Evolutionary conservation across 208 protist species (phyloP).

Genomic region (Kentomonas sorsogonicus): DNA sequence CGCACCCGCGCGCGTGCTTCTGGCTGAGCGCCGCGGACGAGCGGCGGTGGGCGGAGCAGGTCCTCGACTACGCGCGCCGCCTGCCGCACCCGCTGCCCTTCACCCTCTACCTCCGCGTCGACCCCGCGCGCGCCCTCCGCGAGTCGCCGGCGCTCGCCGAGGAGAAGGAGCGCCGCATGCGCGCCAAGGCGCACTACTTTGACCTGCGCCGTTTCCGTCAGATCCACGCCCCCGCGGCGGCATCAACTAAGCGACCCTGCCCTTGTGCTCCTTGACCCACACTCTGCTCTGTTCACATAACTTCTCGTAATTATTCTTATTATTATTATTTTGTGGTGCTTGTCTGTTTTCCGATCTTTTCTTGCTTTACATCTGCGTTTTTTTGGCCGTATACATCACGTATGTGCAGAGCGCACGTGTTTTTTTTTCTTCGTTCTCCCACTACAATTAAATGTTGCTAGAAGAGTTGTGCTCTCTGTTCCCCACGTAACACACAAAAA

Average conservation of each 20-base stretch:
- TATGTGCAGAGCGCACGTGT: neutral
- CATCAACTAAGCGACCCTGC: no score
- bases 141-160: constrained; percentile 22
- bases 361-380: neutral
- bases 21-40: constrained; percentile 72
- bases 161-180: constrained; percentile 28
- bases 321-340: neutral
- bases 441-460: neutral
- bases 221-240: no score
- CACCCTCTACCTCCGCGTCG: constrained; percentile 81
- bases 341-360: neutral
- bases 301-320: neutral
- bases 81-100: constrained; percentile 83
- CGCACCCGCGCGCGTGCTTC: constrained; percentile 82
- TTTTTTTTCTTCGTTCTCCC: no score
- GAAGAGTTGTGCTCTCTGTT: no score
- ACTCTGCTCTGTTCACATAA: no score
- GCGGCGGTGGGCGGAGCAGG: constrained; percentile 53
- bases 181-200: constrained; percentile 45
- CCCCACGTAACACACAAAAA: no score
- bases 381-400: neutral
- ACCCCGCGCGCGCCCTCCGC: constrained; percentile 42
- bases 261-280: no score
- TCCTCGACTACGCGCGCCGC: constrained; percentile 81
- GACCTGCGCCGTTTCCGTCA: constrained; percentile 66